Evolutionary conservation across 2,329 filamentous ascomycete species (phyloP).

Genomic region (Tolypocladium amazonense): DNA sequence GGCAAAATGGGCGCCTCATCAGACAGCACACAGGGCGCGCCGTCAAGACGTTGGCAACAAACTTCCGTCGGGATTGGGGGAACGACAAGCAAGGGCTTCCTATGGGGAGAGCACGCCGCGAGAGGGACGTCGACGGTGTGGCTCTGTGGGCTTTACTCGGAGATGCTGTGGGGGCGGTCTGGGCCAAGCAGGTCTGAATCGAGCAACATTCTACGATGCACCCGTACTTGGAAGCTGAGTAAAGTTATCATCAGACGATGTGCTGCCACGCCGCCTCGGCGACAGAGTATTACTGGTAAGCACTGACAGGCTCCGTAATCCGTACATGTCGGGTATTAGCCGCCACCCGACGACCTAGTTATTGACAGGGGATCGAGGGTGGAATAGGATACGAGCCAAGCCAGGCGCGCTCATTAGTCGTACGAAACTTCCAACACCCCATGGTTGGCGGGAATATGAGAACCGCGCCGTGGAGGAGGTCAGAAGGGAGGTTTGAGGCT

Average conservation of each 20-base stretch:
- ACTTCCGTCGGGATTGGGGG: background rate
- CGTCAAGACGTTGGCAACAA: background rate
- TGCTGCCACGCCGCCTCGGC: background rate
- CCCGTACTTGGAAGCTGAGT: background rate
- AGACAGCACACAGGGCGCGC: background rate
- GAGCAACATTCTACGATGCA: background rate
- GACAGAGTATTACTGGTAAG: background rate
- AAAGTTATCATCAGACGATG: background rate
- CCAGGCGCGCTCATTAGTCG: background rate
- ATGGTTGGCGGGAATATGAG: background rate
- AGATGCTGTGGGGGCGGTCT: background rate
- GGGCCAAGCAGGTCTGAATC: background rate
- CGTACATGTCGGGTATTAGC: background rate
- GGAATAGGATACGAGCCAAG: background rate
- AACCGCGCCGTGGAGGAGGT: background rate
- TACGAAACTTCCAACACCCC: background rate
- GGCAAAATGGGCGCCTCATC: background rate
- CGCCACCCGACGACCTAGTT: background rate
- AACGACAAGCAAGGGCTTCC: background rate
- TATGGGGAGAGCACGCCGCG: background rate
- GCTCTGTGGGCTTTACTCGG: background rate
- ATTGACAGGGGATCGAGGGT: background rate
- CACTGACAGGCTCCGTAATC: background rate
- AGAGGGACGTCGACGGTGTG: background rate
- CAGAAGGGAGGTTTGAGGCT: background rate